phyloP scores from a whole-genome alignment of 2,329 filamentous ascomycete species.

The Aspergillus pseudonomiae region DNA sequence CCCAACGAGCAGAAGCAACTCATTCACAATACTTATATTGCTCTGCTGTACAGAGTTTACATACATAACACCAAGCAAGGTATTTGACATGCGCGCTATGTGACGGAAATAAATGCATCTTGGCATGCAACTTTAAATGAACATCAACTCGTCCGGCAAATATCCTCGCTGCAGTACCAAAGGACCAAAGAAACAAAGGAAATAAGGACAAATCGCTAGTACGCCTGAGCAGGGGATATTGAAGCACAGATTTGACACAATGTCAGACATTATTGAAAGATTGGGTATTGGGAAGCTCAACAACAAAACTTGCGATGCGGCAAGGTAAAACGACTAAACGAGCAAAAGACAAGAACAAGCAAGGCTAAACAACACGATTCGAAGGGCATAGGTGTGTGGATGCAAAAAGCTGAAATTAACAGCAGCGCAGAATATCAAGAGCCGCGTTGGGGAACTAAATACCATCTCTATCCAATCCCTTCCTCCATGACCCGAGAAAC shows the following conservation, averaged over 20 bases:
- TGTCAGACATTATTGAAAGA: background rate
- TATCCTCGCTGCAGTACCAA: background rate
- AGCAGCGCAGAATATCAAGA: background rate
- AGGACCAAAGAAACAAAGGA: background rate
- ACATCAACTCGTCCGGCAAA: background rate
- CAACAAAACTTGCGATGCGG: background rate
- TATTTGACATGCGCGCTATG: background rate
- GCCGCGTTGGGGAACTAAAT: no score
- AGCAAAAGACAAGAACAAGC: background rate
- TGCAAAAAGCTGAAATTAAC: background rate
- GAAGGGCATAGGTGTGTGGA: no score
- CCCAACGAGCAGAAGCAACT: background rate
- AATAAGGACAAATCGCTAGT: background rate
- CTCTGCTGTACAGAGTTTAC: background rate
- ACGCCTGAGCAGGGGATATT: background rate
- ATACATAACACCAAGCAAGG: background rate
- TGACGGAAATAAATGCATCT: background rate
- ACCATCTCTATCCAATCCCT: background rate
- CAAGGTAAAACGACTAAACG: background rate
- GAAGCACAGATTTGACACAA: background rate
- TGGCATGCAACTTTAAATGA: conserved; percentile 13
- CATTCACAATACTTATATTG: background rate
- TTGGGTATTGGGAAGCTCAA: background rate
- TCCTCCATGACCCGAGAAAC: background rate
- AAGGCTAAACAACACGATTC: background rate